phyloP scores from a whole-genome alignment of 306 rosid species.

The Phaseolus lunatus region DNA sequence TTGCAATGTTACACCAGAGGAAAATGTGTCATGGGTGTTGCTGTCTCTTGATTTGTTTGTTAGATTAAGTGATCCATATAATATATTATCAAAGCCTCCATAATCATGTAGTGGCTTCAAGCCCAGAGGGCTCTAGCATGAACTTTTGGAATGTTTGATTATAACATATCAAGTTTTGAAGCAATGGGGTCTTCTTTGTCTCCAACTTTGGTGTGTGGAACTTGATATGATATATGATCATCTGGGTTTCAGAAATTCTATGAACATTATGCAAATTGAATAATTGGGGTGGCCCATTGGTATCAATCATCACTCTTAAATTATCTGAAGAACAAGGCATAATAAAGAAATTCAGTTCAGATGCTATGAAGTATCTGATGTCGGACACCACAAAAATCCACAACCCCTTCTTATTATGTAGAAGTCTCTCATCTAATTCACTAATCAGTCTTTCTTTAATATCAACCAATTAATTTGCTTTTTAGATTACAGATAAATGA shows the following conservation, averaged over 20 bases:
- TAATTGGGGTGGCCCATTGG: background rate
- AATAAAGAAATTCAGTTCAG: background rate
- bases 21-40: conserved; percentile 18
- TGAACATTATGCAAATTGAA: conserved; percentile 16
- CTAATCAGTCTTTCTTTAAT: background rate
- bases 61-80: background rate
- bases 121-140: background rate
- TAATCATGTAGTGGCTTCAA: background rate
- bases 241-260: background rate
- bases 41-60: conserved; percentile 46
- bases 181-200: conserved; percentile 5
- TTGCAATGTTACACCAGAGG: conserved; percentile 1
- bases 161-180: conserved; percentile 30
- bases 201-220: background rate
- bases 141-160: conserved; percentile 2
- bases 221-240: background rate
- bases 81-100: background rate
- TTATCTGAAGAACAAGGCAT: background rate
- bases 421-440: background rate
- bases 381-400: background rate
- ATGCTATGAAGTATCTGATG: background rate
- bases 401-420: no score
- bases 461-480: background rate
- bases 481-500: background rate
- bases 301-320: conserved; percentile 12